Evolutionary conservation across 768 basidiomycete genomes (phyloP).

Genomic region (Xerocomellus chrysenteron): DNA sequence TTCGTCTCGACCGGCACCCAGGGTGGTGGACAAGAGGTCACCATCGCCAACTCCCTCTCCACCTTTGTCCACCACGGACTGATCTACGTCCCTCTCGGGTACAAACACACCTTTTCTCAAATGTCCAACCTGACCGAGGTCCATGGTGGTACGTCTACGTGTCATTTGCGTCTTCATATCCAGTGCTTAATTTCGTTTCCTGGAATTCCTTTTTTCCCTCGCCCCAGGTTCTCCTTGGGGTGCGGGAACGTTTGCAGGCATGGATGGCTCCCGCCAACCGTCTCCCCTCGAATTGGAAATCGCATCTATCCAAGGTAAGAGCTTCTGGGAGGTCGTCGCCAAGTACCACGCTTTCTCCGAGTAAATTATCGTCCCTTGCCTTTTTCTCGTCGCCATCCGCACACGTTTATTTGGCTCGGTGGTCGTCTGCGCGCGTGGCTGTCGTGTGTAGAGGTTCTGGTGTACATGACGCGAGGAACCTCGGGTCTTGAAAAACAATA

Average conservation of each 20-base stretch:
- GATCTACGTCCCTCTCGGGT: constrained; percentile 54
- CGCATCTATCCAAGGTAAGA: constrained; percentile 55
- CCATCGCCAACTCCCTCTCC: constrained; percentile 37
- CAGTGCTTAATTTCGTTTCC: neutral
- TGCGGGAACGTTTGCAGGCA: constrained; percentile 63
- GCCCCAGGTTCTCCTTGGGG: constrained; percentile 73
- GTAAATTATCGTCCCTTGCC: neutral
- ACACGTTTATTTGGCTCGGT: neutral
- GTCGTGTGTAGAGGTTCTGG: neutral
- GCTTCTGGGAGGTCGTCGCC: constrained; percentile 51
- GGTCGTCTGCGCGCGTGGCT: neutral
- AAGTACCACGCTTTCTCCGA: constrained; percentile 29
- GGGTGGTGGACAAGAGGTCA: constrained; percentile 49
- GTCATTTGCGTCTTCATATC: neutral
- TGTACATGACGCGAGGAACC: neutral
- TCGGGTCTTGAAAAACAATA: neutral
- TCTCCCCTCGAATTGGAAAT: constrained; percentile 55
- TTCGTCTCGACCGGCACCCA: constrained; percentile 48
- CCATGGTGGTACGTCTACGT: constrained; percentile 42
- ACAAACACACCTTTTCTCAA: constrained; percentile 41
- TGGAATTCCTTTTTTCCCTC: neutral
- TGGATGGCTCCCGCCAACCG: constrained; percentile 60
- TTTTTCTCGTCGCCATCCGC: neutral
- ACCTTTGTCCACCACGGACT: constrained; percentile 57
- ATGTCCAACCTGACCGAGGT: constrained; percentile 42